These are phyloP conservation scores for Monosporascus cannonballus DNA, from an alignment of 2,329 filamentous ascomycete species.

Conservation along the genomic window DNA sequence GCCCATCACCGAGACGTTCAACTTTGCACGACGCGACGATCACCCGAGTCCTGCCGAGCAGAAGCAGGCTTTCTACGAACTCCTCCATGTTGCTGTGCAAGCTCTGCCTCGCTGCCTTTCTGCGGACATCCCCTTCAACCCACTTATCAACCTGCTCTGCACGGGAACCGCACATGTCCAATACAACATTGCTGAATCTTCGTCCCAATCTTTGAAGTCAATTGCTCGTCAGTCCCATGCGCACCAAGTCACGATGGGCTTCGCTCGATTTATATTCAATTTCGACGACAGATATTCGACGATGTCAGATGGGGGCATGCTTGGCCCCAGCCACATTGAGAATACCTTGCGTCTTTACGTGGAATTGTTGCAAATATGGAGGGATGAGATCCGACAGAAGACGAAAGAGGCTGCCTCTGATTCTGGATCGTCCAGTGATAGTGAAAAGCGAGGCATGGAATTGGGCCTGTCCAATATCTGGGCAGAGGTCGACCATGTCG, in stretches of 20 bases:
- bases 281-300: conserved; percentile 97
- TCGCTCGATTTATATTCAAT: conserved; percentile 96
- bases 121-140: conserved; percentile 84
- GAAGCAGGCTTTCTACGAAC: conserved; percentile 90
- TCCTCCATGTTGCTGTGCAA: conserved; percentile 92
- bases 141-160: conserved; percentile 88
- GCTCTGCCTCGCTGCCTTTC: conserved; percentile 91
- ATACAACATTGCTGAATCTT: conserved; percentile 84
- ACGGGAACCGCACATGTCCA: conserved; percentile 96
- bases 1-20: conserved; percentile 89
- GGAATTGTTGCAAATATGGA: conserved; percentile 92
- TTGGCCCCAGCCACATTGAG: conserved; percentile 90
- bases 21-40: conserved; percentile 80
- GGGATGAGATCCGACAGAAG: conserved; percentile 88
- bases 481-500: conserved; percentile 92
- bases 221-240: conserved; percentile 91
- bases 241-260: conserved; percentile 93
- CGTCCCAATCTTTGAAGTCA: conserved; percentile 86
- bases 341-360: conserved; percentile 89
- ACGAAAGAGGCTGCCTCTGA: conserved; percentile 66
- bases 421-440: conserved; percentile 51
- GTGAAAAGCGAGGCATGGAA: conserved; percentile 68
- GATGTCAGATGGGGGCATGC: conserved; percentile 95
- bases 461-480: conserved; percentile 83
- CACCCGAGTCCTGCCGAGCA: conserved; percentile 67